phyloP scores from a whole-genome alignment of 768 basidiomycete species.

The Heimioporus sp. region DNA sequence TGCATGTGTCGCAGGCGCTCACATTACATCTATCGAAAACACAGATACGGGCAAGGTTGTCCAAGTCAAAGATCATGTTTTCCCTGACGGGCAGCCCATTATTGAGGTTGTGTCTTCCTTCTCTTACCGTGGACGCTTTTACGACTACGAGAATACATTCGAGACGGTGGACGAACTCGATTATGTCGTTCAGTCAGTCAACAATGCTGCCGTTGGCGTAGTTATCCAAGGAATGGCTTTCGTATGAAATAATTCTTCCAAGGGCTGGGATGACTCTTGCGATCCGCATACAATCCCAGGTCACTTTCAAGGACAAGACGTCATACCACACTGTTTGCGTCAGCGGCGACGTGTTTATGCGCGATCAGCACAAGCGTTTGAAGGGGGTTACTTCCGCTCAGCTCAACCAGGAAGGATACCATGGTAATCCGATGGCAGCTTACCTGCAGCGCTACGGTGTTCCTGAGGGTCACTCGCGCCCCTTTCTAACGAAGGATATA shows the following conservation, averaged over 20 bases:
- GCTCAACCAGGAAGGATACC: slow-evolving; percentile 82
- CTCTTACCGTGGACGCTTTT: slow-evolving; percentile 93
- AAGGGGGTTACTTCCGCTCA: slow-evolving; percentile 87
- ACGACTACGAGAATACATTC: slow-evolving; percentile 94
- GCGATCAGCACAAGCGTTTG: slow-evolving; percentile 83
- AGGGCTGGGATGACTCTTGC: slow-evolving; percentile 79
- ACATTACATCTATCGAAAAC: slow-evolving; percentile 87
- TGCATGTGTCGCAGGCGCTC: slow-evolving; percentile 85
- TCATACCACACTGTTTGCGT: slow-evolving; percentile 81
- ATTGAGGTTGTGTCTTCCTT: slow-evolving; percentile 95
- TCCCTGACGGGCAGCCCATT: slow-evolving; percentile 73
- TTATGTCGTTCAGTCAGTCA: slow-evolving; percentile 73
- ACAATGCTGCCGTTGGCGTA: slow-evolving; percentile 85
- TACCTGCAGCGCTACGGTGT: slow-evolving; percentile 91
- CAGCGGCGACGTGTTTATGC: slow-evolving; percentile 81
- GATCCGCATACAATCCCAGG: slow-evolving; percentile 85
- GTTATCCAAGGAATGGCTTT: slow-evolving; percentile 97
- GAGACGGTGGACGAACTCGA: slow-evolving; percentile 89
- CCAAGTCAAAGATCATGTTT: slow-evolving; percentile 81
- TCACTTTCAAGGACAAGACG: slow-evolving; percentile 88
- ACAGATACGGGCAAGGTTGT: slow-evolving; percentile 91
- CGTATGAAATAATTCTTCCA: slow-evolving; percentile 77
- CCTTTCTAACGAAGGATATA: slow-evolving; percentile 84
- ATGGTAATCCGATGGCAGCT: slow-evolving; percentile 90
- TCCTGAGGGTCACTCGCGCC: slow-evolving; percentile 71